These are phyloP conservation scores for Penicillium simplicissimum DNA, from an alignment of 495 filamentous ascomycete species.

Conservation along the genomic window DNA sequence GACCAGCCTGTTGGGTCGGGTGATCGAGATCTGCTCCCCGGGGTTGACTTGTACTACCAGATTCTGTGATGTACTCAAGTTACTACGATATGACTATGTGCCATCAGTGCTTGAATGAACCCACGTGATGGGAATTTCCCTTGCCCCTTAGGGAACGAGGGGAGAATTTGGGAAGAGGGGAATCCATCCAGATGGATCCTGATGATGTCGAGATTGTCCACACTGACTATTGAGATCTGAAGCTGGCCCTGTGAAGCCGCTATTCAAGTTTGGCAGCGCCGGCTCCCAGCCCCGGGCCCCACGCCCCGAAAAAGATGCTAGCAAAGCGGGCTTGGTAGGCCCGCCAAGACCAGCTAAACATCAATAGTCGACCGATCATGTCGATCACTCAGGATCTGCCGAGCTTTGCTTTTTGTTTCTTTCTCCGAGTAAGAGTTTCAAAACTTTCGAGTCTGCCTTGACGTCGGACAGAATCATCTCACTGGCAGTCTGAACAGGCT, in stretches of 20 bases:
- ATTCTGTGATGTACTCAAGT: background rate
- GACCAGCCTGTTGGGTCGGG: slow-evolving; percentile 7
- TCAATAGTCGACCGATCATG: slow-evolving; percentile 51
- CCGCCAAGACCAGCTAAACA: slow-evolving; percentile 45
- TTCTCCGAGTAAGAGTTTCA: background rate
- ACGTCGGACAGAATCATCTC: background rate
- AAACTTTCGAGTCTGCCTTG: background rate
- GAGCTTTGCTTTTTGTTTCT: slow-evolving; percentile 26
- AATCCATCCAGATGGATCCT: background rate
- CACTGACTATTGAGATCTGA: slow-evolving; percentile 33
- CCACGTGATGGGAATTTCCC: background rate
- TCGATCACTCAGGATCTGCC: slow-evolving; percentile 45
- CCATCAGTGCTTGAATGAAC: background rate
- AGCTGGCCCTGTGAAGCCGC: slow-evolving; percentile 12
- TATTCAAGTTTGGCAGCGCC: background rate
- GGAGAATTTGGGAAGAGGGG: background rate
- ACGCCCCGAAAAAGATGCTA: slow-evolving; percentile 8
- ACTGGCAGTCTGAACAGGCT: background rate
- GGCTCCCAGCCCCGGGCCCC: background rate
- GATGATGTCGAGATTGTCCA: slow-evolving; percentile 10
- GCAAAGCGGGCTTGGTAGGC: slow-evolving; percentile 31
- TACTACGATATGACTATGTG: background rate
- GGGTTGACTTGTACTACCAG: background rate
- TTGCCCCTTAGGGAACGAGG: background rate
- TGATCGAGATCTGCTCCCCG: slow-evolving; percentile 8